phyloP scores from a whole-genome alignment of 2,329 filamentous ascomycete species.

The Aureobasidium sp. region DNA sequence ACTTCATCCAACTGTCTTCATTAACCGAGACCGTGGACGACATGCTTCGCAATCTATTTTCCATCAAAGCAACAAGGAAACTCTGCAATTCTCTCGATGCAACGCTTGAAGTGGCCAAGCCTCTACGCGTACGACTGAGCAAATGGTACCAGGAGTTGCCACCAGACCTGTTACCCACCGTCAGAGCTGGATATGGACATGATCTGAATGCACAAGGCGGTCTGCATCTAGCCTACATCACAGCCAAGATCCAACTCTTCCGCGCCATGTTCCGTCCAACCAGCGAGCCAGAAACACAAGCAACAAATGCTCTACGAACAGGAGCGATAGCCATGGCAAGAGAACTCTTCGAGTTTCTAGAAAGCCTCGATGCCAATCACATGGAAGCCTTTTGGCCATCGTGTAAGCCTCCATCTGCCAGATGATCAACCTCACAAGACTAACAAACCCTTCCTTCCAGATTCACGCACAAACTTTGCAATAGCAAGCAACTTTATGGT shows the following conservation, averaged over 20 bases:
- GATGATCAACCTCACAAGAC: neutral
- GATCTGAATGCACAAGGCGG: slow-evolving; percentile 41
- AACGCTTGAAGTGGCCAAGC: slow-evolving; percentile 43
- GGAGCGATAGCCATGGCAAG: slow-evolving; percentile 27
- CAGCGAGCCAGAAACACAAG: slow-evolving; percentile 24
- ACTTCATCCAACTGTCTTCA: slow-evolving; percentile 47
- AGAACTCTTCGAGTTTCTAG: slow-evolving; percentile 28
- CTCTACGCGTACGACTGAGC: slow-evolving; percentile 43
- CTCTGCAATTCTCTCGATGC: slow-evolving; percentile 40
- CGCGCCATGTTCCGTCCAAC: slow-evolving; percentile 42
- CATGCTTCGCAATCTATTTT: slow-evolving; percentile 38
- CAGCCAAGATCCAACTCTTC: slow-evolving; percentile 47
- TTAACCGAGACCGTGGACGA: slow-evolving; percentile 47
- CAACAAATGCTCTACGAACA: slow-evolving; percentile 26
- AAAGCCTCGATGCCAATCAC: slow-evolving; percentile 25
- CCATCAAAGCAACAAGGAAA: slow-evolving; percentile 26
- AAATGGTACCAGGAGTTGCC: slow-evolving; percentile 42
- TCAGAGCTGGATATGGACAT: slow-evolving; percentile 22
- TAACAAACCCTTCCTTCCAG: slow-evolving; percentile 18
- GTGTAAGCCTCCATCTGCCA: slow-evolving; percentile 22
- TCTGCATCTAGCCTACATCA: slow-evolving; percentile 46
- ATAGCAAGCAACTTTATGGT: slow-evolving; percentile 30
- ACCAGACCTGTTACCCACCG: slow-evolving; percentile 13
- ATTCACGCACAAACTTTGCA: slow-evolving; percentile 30
- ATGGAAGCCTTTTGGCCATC: slow-evolving; percentile 30